phyloP scores from a whole-genome alignment of 2,329 filamentous ascomycete species.

The Geosmithia flava region DNA sequence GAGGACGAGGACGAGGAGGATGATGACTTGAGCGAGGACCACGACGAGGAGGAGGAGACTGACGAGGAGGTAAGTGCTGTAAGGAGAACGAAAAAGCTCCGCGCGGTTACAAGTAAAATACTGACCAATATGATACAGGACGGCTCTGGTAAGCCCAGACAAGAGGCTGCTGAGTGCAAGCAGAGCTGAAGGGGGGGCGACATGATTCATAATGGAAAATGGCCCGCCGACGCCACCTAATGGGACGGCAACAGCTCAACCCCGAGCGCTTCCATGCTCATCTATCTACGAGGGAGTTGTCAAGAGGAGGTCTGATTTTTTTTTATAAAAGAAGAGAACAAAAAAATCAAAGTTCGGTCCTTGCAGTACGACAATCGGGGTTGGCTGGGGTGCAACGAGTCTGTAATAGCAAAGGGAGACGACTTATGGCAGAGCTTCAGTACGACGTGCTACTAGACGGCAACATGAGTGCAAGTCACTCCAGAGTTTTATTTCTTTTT shows the following conservation, averaged over 20 bases:
- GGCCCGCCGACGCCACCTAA: too few species aligned
- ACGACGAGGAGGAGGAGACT: slow-evolving; percentile 73
- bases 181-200: slow-evolving; percentile 54
- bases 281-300: neutral
- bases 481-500: slow-evolving; percentile 1
- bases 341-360: neutral
- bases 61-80: slow-evolving; percentile 56
- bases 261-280: neutral
- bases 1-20: slow-evolving; percentile 91
- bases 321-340: neutral
- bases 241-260: neutral
- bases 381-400: neutral
- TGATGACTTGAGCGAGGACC: slow-evolving; percentile 73
- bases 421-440: neutral
- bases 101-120: neutral
- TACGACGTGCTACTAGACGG: neutral
- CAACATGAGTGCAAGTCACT: slow-evolving; percentile 2
- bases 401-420: neutral
- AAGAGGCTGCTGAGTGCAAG: slow-evolving; percentile 92
- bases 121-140: slow-evolving; percentile 40
- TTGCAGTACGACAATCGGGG: neutral
- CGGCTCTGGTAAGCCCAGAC: slow-evolving; percentile 80
- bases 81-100: neutral
- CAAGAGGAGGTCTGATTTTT: neutral
- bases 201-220: neutral